Conservation (phyloP, 305 asterid species). For the Rubia balearica region DNA sequence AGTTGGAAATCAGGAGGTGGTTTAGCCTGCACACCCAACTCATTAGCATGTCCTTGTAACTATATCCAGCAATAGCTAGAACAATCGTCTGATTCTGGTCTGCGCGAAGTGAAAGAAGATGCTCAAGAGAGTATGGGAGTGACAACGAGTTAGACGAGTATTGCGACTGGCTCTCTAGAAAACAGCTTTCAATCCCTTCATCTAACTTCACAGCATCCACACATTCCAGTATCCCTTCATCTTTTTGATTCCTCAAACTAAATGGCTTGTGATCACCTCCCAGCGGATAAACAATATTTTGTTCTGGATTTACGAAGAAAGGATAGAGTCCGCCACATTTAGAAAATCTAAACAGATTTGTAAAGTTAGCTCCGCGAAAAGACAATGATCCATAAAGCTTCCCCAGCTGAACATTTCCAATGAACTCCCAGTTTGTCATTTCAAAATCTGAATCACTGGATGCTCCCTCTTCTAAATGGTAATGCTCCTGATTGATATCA, state of each 20-base stretch:
- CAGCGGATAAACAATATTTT: slow-evolving; percentile 41
- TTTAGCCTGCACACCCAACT: slow-evolving; percentile 87
- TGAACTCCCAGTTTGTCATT: slow-evolving; percentile 45
- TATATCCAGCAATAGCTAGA: slow-evolving; percentile 82
- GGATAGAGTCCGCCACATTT: slow-evolving; percentile 38
- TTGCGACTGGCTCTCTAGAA: slow-evolving; percentile 23
- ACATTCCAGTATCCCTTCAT: slow-evolving; percentile 41
- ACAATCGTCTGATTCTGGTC: slow-evolving; percentile 59
- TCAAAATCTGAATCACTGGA: slow-evolving; percentile 24
- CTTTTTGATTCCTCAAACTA: slow-evolving; percentile 37
- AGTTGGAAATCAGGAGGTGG: slow-evolving; percentile 51
- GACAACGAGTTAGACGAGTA: slow-evolving; percentile 26
- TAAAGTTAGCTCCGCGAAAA: slow-evolving; percentile 44
- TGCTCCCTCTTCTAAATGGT: slow-evolving; percentile 14
- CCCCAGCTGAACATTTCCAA: slow-evolving; percentile 60
- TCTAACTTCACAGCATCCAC: slow-evolving; percentile 31
- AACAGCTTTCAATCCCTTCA: slow-evolving; percentile 35
- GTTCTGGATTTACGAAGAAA: slow-evolving; percentile 36
- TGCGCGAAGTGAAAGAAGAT: slow-evolving; percentile 46
- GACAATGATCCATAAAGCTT: slow-evolving; percentile 71
- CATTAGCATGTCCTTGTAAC: slow-evolving; percentile 91
- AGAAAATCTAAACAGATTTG: slow-evolving; percentile 41
- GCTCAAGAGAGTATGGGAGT: slow-evolving; percentile 51
- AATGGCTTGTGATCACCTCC: slow-evolving; percentile 22
- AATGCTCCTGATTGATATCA: slow-evolving; percentile 21